Evolutionary conservation across 805 yeast species (phyloP), one percentile per base, ranked within the genome.

Genomic region (Sugiyamaella boreocaroliniensis): DNA sequence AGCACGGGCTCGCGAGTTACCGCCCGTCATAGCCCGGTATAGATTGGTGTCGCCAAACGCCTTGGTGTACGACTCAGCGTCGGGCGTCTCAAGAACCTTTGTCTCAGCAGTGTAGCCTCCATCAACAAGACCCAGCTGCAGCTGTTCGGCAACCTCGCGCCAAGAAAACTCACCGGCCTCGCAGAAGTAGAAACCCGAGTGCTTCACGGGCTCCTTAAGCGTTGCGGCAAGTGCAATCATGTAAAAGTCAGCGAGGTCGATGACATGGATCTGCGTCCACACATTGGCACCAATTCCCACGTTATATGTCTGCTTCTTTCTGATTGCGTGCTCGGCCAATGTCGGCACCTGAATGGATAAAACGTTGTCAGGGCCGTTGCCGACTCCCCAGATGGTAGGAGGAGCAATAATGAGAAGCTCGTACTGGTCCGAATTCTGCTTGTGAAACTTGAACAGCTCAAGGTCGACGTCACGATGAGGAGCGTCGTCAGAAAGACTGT

Each of bases 21-120:
- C 62, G 63, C 52, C 72, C 74, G 40, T 70, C 70, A 49, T 80
- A 75, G 54, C 79, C 71, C 65, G 83, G 89, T 5, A 84, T 82
- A 9, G 83, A 67, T 54, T 15, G 20, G 72, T 71, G 41, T 77
- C 60, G 57, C 82, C 79, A 59, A 83, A 83, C 8, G 88, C 88
- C 9, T 74, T 74, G 32, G 71, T 71, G 58, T 70, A 78, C 5
- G 70, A 65, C 65, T 79, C 78, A 43, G 76, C 70, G 46, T 79
- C 40, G 19, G 22, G 5, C 20, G 37, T 32, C 37, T 32, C 37
- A 3, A 32, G 37, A 10, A 14, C n/a, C 37, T 32, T 32, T 14
- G 37, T 76, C 8, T 43, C 44, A 12, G 51, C 48, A 6, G 60
- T 55, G 6, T 22, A 22, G 7, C 56, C 50, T n/a, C 50, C 47